Conservation (phyloP, 176 grass and related monocot genomes). For the Musa itinerans region DNA sequence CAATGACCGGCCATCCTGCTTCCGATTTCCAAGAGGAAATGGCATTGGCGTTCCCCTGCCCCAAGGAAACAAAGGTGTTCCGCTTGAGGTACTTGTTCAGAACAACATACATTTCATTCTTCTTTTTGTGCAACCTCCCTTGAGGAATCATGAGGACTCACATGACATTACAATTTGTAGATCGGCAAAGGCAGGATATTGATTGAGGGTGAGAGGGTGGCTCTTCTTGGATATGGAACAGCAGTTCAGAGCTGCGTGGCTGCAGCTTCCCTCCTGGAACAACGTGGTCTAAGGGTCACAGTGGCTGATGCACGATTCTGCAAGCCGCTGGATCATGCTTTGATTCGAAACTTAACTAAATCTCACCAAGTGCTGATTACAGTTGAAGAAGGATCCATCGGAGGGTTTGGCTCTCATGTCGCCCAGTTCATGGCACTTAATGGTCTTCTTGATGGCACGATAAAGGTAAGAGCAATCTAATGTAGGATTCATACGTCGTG, state of each 20-base stretch:
- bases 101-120: neutral
- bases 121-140: neutral
- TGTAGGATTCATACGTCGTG: neutral
- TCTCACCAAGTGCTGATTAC: conserved; percentile 85
- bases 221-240: conserved; percentile 77
- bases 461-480: conserved; percentile 41
- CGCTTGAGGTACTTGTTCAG: conserved; percentile 45
- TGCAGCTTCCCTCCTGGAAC: conserved; percentile 47
- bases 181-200: conserved; percentile 78
- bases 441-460: conserved; percentile 77
- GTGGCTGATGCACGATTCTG: conserved; percentile 91
- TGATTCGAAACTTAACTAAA: conserved; percentile 69
- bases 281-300: conserved; percentile 58
- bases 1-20: conserved; percentile 77
- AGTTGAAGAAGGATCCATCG: conserved; percentile 94
- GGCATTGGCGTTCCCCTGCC: conserved; percentile 66
- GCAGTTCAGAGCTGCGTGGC: conserved; percentile 81
- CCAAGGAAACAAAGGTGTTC: conserved; percentile 66
- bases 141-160: neutral
- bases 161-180: conserved; percentile 18
- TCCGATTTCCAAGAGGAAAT: conserved; percentile 86
- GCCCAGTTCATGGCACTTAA: conserved; percentile 87
- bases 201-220: conserved; percentile 70
- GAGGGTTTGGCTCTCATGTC: conserved; percentile 90
- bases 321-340: conserved; percentile 76